These are phyloP conservation scores for Daedaleopsis nitida DNA, from an alignment of 768 basidiomycete species.

Conservation along the genomic window DNA sequence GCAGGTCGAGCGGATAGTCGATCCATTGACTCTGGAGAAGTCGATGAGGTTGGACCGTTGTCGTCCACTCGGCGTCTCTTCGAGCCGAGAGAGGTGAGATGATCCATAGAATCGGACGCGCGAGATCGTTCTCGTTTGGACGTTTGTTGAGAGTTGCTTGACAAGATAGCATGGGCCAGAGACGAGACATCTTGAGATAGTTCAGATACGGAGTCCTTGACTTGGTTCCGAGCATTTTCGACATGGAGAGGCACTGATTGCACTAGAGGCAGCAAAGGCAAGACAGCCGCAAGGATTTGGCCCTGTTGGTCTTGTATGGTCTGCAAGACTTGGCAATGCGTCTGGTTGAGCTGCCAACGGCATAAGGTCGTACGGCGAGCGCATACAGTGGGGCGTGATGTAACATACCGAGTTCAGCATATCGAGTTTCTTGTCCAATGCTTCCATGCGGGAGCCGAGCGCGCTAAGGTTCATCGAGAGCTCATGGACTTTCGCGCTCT, in stretches of 20 bases:
- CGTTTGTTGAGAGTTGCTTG: not conserved
- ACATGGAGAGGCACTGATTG: conserved; percentile 63
- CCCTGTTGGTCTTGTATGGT: conserved; percentile 64
- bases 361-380: not conserved
- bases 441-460: conserved; percentile 20
- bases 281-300: conserved; percentile 52
- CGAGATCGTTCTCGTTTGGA: not conserved
- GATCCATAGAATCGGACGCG: not conserved
- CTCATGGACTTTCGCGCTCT: conserved; percentile 33
- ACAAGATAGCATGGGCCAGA: not conserved
- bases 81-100: not conserved
- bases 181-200: not conserved
- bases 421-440: conserved; percentile 30
- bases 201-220: conserved; percentile 26
- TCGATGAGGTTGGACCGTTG: no score
- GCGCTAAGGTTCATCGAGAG: conserved; percentile 19
- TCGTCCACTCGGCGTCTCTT: conserved; percentile 15
- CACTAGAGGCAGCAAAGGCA: conserved; percentile 62
- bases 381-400: not conserved
- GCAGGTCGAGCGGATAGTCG: not conserved
- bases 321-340: conserved; percentile 56
- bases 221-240: conserved; percentile 33
- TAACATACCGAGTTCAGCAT: conserved; percentile 24
- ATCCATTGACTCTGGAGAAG: not conserved
- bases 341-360: conserved; percentile 25